These are phyloP conservation scores for Aspergillus costaricaensis DNA, from an alignment of 2,329 filamentous ascomycete species.

Conservation along the genomic window DNA sequence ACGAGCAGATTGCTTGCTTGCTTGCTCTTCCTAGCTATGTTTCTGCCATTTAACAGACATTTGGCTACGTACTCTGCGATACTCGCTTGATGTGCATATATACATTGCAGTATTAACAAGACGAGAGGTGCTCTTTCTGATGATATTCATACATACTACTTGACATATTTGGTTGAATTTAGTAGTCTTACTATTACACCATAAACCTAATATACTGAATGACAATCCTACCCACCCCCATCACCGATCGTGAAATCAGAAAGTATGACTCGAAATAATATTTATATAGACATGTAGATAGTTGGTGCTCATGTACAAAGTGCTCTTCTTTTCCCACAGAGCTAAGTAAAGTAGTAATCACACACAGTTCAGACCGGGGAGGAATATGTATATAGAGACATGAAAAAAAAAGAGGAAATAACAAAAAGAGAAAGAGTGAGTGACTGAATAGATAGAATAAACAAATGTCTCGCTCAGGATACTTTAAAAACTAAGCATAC, in stretches of 20 bases:
- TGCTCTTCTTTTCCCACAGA: not conserved
- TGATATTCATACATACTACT: no score
- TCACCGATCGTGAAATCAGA: no score
- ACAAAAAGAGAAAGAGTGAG: not conserved
- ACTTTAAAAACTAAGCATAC: not conserved
- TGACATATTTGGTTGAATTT: no score
- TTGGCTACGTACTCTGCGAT: no score
- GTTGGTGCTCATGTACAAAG: conserved; percentile 20
- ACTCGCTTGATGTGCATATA: not conserved
- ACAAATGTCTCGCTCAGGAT: not conserved
- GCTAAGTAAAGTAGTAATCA: not conserved
- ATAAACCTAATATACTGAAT: no score
- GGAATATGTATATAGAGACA: not conserved
- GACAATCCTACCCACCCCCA: no score
- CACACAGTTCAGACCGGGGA: not conserved
- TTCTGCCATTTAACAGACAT: no score
- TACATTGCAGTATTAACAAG: not conserved
- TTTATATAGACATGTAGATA: conserved; percentile 13
- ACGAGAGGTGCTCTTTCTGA: not conserved
- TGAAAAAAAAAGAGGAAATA: not conserved
- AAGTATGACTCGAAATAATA: not conserved
- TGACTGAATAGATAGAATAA: not conserved
- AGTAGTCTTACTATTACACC: no score
- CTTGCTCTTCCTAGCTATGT: no score
- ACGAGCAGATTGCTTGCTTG: no score